These are phyloP conservation scores for Ogataea haglerorum DNA, from an alignment of 805 yeast genomes.

Conservation along the genomic window DNA sequence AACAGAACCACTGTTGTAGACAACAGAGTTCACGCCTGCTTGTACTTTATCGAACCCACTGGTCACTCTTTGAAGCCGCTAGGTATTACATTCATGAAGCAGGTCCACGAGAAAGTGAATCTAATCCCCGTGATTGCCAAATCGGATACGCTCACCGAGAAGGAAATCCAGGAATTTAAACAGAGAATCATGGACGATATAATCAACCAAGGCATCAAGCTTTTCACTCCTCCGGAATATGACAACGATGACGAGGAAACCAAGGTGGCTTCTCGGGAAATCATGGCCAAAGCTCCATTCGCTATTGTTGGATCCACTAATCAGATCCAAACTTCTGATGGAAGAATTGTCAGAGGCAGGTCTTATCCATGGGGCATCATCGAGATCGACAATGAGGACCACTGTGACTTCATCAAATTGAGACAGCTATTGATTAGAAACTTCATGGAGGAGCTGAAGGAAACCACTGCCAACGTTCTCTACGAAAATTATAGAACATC, in stretches of 20 bases:
- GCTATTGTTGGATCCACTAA: conserved; percentile 91
- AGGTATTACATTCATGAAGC: conserved; percentile 84
- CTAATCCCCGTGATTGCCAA: conserved; percentile 93
- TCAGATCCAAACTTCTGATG: conserved; percentile 67
- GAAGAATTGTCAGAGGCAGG: conserved; percentile 84
- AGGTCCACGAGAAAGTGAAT: conserved; percentile 86
- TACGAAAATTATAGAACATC: conserved; percentile 89
- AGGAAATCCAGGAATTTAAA: conserved; percentile 76
- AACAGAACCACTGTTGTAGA: conserved; percentile 71
- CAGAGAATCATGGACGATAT: conserved; percentile 75
- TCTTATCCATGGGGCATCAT: conserved; percentile 95
- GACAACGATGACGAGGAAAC: conserved; percentile 82
- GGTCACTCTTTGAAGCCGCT: conserved; percentile 89
- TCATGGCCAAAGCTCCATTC: conserved; percentile 76
- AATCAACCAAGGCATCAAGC: conserved; percentile 63
- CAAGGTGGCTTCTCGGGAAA: conserved; percentile 56
- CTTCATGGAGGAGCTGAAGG: conserved; percentile 91
- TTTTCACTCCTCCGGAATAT: conserved; percentile 74
- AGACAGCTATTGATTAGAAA: conserved; percentile 86
- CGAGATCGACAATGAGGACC: conserved; percentile 92
- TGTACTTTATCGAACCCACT: conserved; percentile 95
- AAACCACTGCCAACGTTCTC: conserved; percentile 67
- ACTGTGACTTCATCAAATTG: conserved; percentile 85
- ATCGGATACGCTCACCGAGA: conserved; percentile 87
- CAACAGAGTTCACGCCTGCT: conserved; percentile 85